Conservation (phyloP, 2,329 filamentous ascomycete species). For the Plectosphaerella cucumerina region DNA sequence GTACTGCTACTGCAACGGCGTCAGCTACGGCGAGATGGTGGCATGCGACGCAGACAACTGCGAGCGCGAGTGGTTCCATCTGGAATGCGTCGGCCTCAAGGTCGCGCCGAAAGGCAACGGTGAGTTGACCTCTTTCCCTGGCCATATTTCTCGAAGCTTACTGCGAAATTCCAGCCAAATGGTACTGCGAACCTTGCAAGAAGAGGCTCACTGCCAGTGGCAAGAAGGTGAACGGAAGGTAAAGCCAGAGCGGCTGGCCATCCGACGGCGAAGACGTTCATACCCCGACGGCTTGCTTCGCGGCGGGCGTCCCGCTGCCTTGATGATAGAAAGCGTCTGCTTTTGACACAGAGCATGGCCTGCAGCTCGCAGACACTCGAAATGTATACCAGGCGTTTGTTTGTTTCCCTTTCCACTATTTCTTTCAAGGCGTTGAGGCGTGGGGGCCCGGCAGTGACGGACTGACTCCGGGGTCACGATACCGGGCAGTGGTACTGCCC, state of each 20-base stretch:
- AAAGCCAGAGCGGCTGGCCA: conserved; percentile 14
- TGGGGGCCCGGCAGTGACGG: neutral
- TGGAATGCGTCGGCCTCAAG: conserved; percentile 75
- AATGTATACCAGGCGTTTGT: neutral
- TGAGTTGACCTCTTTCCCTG: conserved; percentile 37
- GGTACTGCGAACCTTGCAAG: conserved; percentile 79
- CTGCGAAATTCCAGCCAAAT: conserved; percentile 59
- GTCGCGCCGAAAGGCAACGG: conserved; percentile 73
- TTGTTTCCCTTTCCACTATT: conserved; percentile 6
- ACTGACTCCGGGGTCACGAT: too few species aligned
- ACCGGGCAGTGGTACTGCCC: too few species aligned
- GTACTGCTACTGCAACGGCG: conserved; percentile 76
- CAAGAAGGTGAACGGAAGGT: conserved; percentile 47
- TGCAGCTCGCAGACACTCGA: too few species aligned
- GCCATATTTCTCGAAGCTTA: conserved; percentile 3
- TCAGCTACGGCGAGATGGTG: conserved; percentile 82
- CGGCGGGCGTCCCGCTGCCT: too few species aligned
- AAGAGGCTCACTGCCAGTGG: conserved; percentile 54
- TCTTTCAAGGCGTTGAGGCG: neutral
- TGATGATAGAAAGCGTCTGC: too few species aligned
- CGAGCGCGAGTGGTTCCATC: conserved; percentile 76
- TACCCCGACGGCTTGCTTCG: too few species aligned
- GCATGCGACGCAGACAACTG: conserved; percentile 73
- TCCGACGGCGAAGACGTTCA: neutral
- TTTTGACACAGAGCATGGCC: too few species aligned